Base-by-base conservation (phyloP, 164 flowering plant genomes). In the Stephania japonica region DNA sequence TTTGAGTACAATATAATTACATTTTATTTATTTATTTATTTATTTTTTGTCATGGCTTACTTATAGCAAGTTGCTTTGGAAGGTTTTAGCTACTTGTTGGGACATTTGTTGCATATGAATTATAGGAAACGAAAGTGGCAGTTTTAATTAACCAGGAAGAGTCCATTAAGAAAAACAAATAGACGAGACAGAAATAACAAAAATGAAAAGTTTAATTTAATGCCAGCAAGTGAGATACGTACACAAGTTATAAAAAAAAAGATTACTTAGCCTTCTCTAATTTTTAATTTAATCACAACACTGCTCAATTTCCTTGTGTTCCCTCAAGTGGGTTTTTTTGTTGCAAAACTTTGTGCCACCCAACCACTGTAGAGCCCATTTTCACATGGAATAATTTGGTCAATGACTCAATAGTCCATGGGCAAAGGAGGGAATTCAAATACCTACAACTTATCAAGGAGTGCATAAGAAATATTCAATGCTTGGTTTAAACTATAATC, bases 191-290 rank as follows among this genome's bases (percentile, higher is more conserved):
- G 5, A 42, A 11, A 16, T 3, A 42, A 42, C 21, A 41, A 61
- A 6, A 41, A 59, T 1, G 6, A 7, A 24, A 42, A 64, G 16
- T 24, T 42, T 41, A 21, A 50, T 56, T 32, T 32, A 27, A 67
- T 56, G 71, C 71, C 56, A 53, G 70, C 66, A 53, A 74, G 67
- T 74, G 76, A 74, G 71, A 73, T 73, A 42, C 42, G 19, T 50
- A 19, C 12, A 70, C 24, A 9, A 14, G 6, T 13, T 7, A 14
- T 61, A 61, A 61, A 0, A 61, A 16, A 61, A 61, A 70, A 50
- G 26, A 4, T 27, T 49, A 25, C 18, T 1, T 23, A 32, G 16
- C 56, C 18, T 10, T 49, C 18, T 16, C 14, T 49, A 49, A 49
- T 49, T 49, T 8, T 10, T 49, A 49, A 49, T 32, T 32, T 32